Evolutionary conservation across 2,329 filamentous ascomycete genomes (phyloP), one percentile per base, ranked within the genome.

Genomic region (Colletotrichum cereale): DNA sequence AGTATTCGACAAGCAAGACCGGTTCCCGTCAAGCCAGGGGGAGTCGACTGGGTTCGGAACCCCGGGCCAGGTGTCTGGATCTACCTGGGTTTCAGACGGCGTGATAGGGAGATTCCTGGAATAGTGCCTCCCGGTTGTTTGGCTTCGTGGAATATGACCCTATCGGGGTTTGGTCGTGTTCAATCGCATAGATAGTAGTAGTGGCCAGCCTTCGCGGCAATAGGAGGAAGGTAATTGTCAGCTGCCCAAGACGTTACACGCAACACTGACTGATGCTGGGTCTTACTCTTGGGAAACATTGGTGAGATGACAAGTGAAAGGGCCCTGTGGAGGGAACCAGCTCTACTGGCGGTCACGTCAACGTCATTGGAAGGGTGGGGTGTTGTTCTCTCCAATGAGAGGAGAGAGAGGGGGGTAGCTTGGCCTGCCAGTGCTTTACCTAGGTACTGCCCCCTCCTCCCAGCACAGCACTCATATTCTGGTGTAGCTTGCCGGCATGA

Each of bases 321-420:
- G 44, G 52, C 26, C 21, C 40, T 16, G 2, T 31, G 34, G 18
- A 44, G 21, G 48, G 57, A 62, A 62, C 47, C 56, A 61, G 38
- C 66, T 62, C 42, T 36, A 52, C 58, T 64, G 66, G 65, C 60
- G 66, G 68, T 68, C 68, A 71, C 69, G 26, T 58, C 40, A 72
- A 72, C 65, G 69, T 72, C 69, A 72, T 72, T 69, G 69, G 65
- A 60, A 44, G 65, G 36, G 69, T 64, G 69, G 66, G 47, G 24
- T n/a, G 40, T 47, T 55, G 44, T 55, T 38, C 34, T 55, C 53
- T 55, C 66, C 66, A 62, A 68, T 63, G 47, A 63, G 61, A 63
- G 16, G 24, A 24, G 48, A 16, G 14, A 42, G 16, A 12, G 26
- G 16, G 16, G 47, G 50, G 47, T 34, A 52, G 34, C 34, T 52